Conservation (phyloP, 257 asterid species). For the Cordia subcordata region DNA sequence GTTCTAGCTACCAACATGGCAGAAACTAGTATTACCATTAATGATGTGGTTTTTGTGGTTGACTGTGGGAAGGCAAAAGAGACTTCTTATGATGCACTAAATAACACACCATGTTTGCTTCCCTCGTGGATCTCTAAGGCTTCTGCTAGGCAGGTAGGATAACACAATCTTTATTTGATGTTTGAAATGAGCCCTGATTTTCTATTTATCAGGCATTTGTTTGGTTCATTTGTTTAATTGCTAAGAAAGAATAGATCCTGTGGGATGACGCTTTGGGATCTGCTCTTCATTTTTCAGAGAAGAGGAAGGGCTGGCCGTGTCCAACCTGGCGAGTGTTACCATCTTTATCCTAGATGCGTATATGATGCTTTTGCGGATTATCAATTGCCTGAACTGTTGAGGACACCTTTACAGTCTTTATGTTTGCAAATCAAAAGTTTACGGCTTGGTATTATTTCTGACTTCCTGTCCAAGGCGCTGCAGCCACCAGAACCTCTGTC, state of each 20-base stretch:
- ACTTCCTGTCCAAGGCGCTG: constrained; percentile 81
- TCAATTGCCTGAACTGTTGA: constrained; percentile 92
- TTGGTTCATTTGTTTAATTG: not conserved
- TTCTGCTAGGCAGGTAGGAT: constrained; percentile 81
- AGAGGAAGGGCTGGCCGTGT: constrained; percentile 99
- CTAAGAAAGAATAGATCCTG: not conserved
- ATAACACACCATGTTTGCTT: constrained; percentile 93
- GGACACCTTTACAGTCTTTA: constrained; percentile 94
- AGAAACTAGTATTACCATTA: constrained; percentile 91
- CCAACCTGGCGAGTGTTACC: constrained; percentile 96
- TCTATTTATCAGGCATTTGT: not conserved
- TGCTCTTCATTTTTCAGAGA: constrained; percentile 51
- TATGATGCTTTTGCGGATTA: constrained; percentile 85
- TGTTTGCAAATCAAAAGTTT: constrained; percentile 94
- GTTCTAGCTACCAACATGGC: constrained; percentile 98
- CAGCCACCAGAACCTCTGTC: constrained; percentile 88
- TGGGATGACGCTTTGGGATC: constrained; percentile 12
- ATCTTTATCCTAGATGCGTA: constrained; percentile 86
- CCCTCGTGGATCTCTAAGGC: constrained; percentile 98
- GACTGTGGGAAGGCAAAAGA: constrained; percentile 98
- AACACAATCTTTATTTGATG: not conserved
- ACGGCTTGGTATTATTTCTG: constrained; percentile 83
- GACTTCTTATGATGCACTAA: constrained; percentile 94
- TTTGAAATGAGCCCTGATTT: not conserved
- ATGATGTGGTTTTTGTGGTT: constrained; percentile 93